Evolutionary conservation across 2,329 filamentous ascomycete genomes (phyloP).

Genomic region (Coniosporium tulheliwenetii): DNA sequence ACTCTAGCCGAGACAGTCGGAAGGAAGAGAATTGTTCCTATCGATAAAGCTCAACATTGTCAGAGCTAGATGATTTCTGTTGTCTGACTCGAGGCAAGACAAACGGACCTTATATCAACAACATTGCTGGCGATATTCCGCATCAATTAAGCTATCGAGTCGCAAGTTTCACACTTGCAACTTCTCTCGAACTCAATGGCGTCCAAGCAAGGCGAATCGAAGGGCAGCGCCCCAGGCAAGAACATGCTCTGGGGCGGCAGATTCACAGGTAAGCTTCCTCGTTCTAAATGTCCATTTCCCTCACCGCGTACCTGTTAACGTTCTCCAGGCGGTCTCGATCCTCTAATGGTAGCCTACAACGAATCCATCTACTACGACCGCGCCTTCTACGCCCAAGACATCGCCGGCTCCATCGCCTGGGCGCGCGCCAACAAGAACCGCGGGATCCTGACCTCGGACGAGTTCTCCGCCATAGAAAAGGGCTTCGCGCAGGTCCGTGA

Average conservation of each 20-base stretch:
- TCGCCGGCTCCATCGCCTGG: slow-evolving; percentile 66
- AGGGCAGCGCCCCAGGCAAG: slow-evolving; percentile 14
- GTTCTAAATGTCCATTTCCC: too few relatives aligned
- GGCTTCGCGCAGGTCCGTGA: slow-evolving; percentile 46
- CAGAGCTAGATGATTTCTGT: too few relatives aligned
- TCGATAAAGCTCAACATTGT: too few relatives aligned
- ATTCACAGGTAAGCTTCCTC: slow-evolving; percentile 34
- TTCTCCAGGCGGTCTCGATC: slow-evolving; percentile 56
- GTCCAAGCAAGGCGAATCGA: neutral
- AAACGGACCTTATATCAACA: too few relatives aligned
- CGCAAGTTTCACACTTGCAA: too few relatives aligned
- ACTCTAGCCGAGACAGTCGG: too few relatives aligned
- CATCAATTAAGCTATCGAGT: too few relatives aligned
- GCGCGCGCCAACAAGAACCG: slow-evolving; percentile 63
- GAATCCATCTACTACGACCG: slow-evolving; percentile 66
- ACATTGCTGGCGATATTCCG: too few relatives aligned
- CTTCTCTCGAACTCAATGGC: neutral
- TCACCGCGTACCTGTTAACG: too few relatives aligned
- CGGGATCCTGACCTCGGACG: slow-evolving; percentile 55
- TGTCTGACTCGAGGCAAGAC: too few relatives aligned
- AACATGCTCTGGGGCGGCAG: slow-evolving; percentile 46
- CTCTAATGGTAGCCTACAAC: slow-evolving; percentile 78
- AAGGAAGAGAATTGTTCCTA: too few relatives aligned
- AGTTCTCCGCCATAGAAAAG: slow-evolving; percentile 59
- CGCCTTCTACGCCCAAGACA: slow-evolving; percentile 64